A percentile compares a stretch with the other conserved stretches of the same genome.
phyloP scores from a whole-genome alignment of 179 eudicot genomes.

The Gypsophila paniculata region DNA sequence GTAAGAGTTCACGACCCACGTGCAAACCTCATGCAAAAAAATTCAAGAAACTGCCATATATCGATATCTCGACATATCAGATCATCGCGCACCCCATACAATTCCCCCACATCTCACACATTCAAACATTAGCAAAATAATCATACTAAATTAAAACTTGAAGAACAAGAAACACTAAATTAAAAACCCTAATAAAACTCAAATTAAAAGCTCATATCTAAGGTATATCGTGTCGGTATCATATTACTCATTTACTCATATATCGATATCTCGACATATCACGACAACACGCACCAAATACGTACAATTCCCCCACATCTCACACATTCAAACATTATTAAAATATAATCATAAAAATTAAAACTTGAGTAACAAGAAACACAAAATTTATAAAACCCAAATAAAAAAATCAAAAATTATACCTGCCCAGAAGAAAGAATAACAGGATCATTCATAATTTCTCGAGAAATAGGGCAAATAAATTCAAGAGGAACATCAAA shows the following conservation, averaged over 20 bases:
- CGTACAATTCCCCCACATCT: no score
- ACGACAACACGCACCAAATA: neutral
- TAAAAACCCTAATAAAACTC: no score
- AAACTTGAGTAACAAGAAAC: no score
- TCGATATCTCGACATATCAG: no score
- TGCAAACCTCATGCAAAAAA: neutral
- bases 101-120: no score
- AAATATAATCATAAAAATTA: neutral
- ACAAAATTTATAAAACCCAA: neutral
- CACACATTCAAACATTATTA: neutral
- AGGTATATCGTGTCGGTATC: neutral
- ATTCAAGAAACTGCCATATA: neutral
- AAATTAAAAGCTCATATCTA: no score
- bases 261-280: no score
- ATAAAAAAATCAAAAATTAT: neutral
- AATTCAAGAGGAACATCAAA: constrained; percentile 28
- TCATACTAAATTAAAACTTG: no score
- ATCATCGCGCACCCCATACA: neutral
- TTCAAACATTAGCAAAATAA: no score
- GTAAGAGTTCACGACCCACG: neutral
- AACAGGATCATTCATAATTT: constrained; percentile 34
- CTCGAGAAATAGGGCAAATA: constrained; percentile 28
- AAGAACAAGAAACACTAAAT: no score
- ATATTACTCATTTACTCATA: no score
- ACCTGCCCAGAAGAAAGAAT: constrained; percentile 32